Evolutionary conservation across 1,284 basidiomycete genomes (phyloP).

Genomic region (Abortiporus biennis): DNA sequence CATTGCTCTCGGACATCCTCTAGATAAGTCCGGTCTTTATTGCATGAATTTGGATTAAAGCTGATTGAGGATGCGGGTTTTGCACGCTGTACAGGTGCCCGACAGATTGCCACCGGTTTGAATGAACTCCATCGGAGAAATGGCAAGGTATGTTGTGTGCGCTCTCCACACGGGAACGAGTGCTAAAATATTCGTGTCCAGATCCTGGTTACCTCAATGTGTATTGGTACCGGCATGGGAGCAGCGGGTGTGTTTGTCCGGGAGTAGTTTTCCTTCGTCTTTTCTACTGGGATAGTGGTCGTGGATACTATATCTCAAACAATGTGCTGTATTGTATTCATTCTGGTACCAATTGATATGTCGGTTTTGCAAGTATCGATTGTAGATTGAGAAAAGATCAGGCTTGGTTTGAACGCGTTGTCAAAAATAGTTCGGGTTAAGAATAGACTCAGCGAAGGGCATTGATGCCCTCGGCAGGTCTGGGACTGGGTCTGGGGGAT

Average conservation of each 20-base stretch:
- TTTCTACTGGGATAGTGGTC: too few species aligned
- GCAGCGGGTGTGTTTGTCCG: slow-evolving; percentile 43
- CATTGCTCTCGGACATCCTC: slow-evolving; percentile 83
- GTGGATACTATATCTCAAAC: too few species aligned
- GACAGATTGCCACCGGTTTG: slow-evolving; percentile 86
- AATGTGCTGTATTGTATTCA: too few species aligned
- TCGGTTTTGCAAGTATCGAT: too few species aligned
- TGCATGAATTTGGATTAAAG: neutral
- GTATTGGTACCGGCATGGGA: slow-evolving; percentile 84
- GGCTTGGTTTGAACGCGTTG: too few species aligned
- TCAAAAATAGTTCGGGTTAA: too few species aligned
- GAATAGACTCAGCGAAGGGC: too few species aligned
- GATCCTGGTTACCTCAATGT: slow-evolving; percentile 83
- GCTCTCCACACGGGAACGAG: neutral
- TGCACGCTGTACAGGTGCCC: slow-evolving; percentile 78
- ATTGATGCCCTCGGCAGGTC: too few species aligned
- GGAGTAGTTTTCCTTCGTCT: slow-evolving; percentile 14
- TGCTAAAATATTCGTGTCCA: slow-evolving; percentile 21
- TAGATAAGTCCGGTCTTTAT: slow-evolving; percentile 55
- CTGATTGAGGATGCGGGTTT: slow-evolving; percentile 23
- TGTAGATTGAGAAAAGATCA: too few species aligned
- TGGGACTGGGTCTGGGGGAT: too few species aligned
- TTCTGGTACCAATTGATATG: too few species aligned
- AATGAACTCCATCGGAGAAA: slow-evolving; percentile 74
- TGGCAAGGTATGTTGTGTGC: slow-evolving; percentile 52